These are phyloP conservation scores for Pachyrhizus erosus DNA, from an alignment of 306 rosid genomes.

Conservation along the genomic window DNA sequence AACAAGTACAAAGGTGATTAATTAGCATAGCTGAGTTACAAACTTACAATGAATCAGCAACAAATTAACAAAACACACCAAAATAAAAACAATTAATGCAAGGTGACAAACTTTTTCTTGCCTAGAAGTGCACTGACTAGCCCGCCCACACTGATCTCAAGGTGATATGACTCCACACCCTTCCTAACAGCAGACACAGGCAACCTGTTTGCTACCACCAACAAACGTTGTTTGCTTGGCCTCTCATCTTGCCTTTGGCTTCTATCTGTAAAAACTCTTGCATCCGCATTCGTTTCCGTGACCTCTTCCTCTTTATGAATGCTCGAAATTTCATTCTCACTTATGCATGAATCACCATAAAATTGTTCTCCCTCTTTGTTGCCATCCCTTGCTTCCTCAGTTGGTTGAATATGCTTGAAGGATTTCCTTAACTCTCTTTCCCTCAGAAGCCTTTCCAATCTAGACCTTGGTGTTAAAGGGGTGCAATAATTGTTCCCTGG, in stretches of 20 bases:
- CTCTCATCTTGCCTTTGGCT: slow-evolving; percentile 62
- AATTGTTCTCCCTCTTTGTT: slow-evolving; percentile 55
- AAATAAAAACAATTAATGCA: slow-evolving; percentile 31
- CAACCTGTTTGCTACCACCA: slow-evolving; percentile 94
- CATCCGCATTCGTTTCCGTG: slow-evolving; percentile 48
- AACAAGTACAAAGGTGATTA: not conserved
- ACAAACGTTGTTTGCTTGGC: slow-evolving; percentile 70
- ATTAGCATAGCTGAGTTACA: slow-evolving; percentile 10
- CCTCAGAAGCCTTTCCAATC: slow-evolving; percentile 92
- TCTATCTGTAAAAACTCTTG: slow-evolving; percentile 52
- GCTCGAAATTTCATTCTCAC: slow-evolving; percentile 49
- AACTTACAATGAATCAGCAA: slow-evolving; percentile 24
- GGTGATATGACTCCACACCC: slow-evolving; percentile 86
- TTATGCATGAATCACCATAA: slow-evolving; percentile 42
- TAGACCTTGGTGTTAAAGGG: slow-evolving; percentile 77
- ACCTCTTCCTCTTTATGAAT: slow-evolving; percentile 58
- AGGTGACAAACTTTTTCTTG: slow-evolving; percentile 46
- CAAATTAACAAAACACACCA: slow-evolving; percentile 14
- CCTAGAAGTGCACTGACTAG: slow-evolving; percentile 98
- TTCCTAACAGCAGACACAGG: slow-evolving; percentile 90
- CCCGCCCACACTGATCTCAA: slow-evolving; percentile 92
- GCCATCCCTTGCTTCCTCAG: slow-evolving; percentile 62
- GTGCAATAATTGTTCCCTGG: slow-evolving; percentile 72
- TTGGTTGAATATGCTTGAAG: slow-evolving; percentile 44
- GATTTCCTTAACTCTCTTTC: slow-evolving; percentile 90